Percentiles rank a stretch among this genome's conserved stretches.
These are phyloP conservation scores for Erysiphe pulchra DNA, from an alignment of 2,329 filamentous ascomycete species.

Conservation along the genomic window DNA sequence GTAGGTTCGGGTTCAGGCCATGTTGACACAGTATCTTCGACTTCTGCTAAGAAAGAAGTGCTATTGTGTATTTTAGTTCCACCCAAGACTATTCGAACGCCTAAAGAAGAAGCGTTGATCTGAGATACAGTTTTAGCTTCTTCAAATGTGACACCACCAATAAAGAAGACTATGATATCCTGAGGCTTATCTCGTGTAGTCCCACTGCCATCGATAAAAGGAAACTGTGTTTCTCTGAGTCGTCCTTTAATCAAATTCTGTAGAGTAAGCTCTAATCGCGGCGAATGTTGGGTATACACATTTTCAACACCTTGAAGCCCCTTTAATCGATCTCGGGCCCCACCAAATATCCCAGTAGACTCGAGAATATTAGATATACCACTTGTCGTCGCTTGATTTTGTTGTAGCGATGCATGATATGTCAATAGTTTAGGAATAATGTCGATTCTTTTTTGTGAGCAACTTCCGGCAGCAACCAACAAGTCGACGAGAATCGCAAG, in stretches of 20 bases:
- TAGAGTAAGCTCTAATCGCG: slow-evolving; percentile 61
- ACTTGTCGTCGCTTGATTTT: slow-evolving; percentile 37
- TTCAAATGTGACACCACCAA: slow-evolving; percentile 85
- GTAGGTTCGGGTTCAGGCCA: slow-evolving; percentile 45
- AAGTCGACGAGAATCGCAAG: slow-evolving; percentile 70
- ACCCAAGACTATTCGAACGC: slow-evolving; percentile 68
- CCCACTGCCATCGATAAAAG: slow-evolving; percentile 72
- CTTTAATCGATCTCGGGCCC: slow-evolving; percentile 68
- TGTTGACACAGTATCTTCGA: slow-evolving; percentile 62
- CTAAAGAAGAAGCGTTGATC: slow-evolving; percentile 74
- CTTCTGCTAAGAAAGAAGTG: slow-evolving; percentile 65
- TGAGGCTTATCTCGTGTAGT: slow-evolving; percentile 86
- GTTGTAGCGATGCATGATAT: slow-evolving; percentile 71
- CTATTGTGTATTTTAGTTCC: slow-evolving; percentile 80
- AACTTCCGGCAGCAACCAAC: slow-evolving; percentile 57
- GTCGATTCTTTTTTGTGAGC: slow-evolving; percentile 49
- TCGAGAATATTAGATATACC: slow-evolving; percentile 86
- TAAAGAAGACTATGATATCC: slow-evolving; percentile 83
- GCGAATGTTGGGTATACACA: slow-evolving; percentile 93
- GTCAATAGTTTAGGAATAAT: slow-evolving; percentile 58
- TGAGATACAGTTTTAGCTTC: slow-evolving; percentile 92
- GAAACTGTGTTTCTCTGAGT: slow-evolving; percentile 66
- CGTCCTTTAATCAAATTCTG: slow-evolving; percentile 86
- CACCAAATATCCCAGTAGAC: slow-evolving; percentile 70
- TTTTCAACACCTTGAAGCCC: slow-evolving; percentile 95